Evolutionary conservation across 331 rosid genomes (phyloP), one percentile per base, ranked within the genome.

Genomic region (Rhamnella rubrinervis): DNA sequence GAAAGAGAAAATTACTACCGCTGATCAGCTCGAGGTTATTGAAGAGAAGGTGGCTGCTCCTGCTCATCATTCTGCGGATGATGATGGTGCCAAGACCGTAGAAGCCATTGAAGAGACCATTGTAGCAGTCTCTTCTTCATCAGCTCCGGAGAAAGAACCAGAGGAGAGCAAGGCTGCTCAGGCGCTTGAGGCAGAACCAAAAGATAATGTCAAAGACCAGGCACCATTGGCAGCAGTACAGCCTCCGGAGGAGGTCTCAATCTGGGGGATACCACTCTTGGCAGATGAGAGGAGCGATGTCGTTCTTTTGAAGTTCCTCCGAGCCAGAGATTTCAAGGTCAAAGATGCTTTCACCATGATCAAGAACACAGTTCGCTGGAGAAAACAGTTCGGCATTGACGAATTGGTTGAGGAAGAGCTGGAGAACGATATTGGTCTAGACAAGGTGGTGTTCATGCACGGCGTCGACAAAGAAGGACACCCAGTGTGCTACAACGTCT

Each of bases 311-410:
- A 91, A 91, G 55, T 91, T 88, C 71, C 86, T 88, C 1, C 73
- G 89, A 8, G 97, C 97, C 1, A 88, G 96, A 63, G 93, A 91
- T 35, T 86, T 88, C 15, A 89, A 91, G 39, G 96, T 80, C 40
- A 82, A 80, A 19, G 96, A 91, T 4, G 89, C 97, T 0, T 85
- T 86, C 14, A 6, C 82, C 37, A 91, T 91, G 97, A 76, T 91
- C 66, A 83, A 80, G 67, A 88, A 83, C 82, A 87, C 97, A 6
- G 77, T 91, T 35, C 71, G 57, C 0, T 91, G 97, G 97, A 80
- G 96, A 66, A 87, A 78, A 13, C 83, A 87, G 17, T 88, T 86
- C 35, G 51, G 66, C 25, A 86, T 92, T 7, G 95, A 92, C 4
- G 80, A 82, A 10, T 39, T 89, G 46, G 17, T 89, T 39, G 88